Evolutionary conservation across 1,139 yeast genomes (phyloP), one percentile per base, ranked within the genome.

Genomic region (Debaryomycetaceae sp.): DNA sequence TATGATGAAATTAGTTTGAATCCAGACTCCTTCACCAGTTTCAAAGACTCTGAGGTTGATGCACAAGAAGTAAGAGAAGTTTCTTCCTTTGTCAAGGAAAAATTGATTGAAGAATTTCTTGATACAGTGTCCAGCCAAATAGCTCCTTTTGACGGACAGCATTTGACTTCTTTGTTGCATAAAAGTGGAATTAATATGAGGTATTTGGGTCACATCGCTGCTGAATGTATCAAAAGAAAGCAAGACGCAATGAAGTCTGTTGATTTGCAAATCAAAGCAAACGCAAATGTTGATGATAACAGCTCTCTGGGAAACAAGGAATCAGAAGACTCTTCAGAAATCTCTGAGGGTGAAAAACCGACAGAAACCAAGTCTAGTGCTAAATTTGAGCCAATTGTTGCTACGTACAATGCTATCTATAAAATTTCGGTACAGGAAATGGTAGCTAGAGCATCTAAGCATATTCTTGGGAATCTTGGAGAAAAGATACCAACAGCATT

Each of bases 111-210:
- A 8, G 79, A 75, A 41, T 80, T 84, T 46, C 70, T 92, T 45
- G 63, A 64, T 9, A 86, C 78, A 30, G 59, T 82, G 39, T 73
- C 79, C 15, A 68, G 70, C 38, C 68, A 75, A 32, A 72, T 83
- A 38, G 74, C 82, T 30, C 96, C 96, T 35, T 71, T 87, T 45
- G 96, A 88, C 56, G 96, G 98, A 46, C 58, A 65, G 5, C 92
- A 89, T 52, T 75, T 92, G 53, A 69, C 88, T 24, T 69, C 73
- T 32, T 61, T 75, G 40, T 65, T 92, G 63, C 98, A 92, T 63
- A 78, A 78, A 51, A 70, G 73, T 39, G 98, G 98, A 71, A 83
- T 92, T 58, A 91, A 88, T 61, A 60, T 91, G 68, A 84, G 98
- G 65, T 91, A 92, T 57, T 72, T 92, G 53, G 97, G 97, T 45